A percentile compares a stretch with the other conserved stretches of the same genome.
These are phyloP conservation scores for Lunularia cruciata DNA, from an alignment of 225 moss, liverwort and hornwort genomes.

Conservation along the genomic window DNA sequence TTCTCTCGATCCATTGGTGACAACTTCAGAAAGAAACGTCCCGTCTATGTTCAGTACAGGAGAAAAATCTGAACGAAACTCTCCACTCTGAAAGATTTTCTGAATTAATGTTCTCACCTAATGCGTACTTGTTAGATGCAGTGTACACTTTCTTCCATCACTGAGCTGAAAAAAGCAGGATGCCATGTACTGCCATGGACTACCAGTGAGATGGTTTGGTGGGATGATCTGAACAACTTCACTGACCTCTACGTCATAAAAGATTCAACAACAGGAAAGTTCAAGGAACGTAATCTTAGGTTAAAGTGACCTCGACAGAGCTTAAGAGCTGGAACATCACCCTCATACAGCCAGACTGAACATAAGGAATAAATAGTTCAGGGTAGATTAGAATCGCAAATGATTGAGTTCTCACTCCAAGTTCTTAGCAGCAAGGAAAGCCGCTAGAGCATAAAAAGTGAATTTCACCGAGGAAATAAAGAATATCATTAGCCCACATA, in stretches of 20 bases:
- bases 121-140: neutral
- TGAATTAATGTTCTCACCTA: neutral
- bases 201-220: too few relatives aligned
- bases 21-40: neutral
- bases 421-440: too few relatives aligned
- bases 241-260: too few relatives aligned
- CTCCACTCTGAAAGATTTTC: too few relatives aligned
- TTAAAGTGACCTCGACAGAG: too few relatives aligned
- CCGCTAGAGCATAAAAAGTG: too few relatives aligned
- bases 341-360: too few relatives aligned
- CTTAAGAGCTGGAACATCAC: too few relatives aligned
- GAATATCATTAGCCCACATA: neutral
- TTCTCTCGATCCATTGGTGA: neutral
- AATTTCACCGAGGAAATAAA: too few relatives aligned
- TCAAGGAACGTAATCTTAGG: too few relatives aligned
- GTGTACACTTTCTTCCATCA: neutral
- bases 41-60: neutral
- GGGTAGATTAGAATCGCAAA: neutral
- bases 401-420: neutral
- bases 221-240: too few relatives aligned
- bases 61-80: neutral
- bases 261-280: too few relatives aligned
- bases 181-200: neutral
- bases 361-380: neutral
- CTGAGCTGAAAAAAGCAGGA: neutral